phyloP scores from a whole-genome alignment of 129 eudicot genomes.

The Flaveria trinervia region DNA sequence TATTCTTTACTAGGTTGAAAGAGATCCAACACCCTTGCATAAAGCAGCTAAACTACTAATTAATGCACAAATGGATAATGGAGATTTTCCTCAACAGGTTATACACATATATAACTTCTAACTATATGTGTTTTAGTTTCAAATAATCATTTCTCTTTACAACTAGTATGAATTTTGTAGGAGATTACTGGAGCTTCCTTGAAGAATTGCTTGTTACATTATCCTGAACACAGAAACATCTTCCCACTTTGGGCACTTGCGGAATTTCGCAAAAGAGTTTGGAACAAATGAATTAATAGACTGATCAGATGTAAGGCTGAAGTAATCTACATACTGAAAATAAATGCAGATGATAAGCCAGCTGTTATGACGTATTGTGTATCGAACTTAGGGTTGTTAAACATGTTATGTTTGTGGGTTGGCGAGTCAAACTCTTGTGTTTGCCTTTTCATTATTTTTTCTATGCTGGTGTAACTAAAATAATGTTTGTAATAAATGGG shows the following conservation, averaged over 20 bases:
- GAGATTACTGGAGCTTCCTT: conserved; percentile 46
- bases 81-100: conserved; percentile 51
- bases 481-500: not conserved
- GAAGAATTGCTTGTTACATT: conserved; percentile 49
- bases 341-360: not conserved
- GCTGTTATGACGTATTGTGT: no score
- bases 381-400: not conserved
- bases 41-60: conserved; percentile 45
- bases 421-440: not conserved
- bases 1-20: conserved; percentile 26
- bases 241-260: conserved; percentile 53
- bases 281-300: conserved; percentile 32
- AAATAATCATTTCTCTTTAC: not conserved
- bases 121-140: not conserved
- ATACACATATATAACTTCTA: not conserved
- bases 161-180: conserved; percentile 21
- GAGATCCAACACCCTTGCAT: conserved; percentile 44
- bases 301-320: not conserved
- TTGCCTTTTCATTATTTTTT: not conserved
- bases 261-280: conserved; percentile 45
- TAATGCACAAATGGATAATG: conserved; percentile 43
- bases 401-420: not conserved
- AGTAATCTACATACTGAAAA: conserved; percentile 6
- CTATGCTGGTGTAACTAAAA: conserved; percentile 15
- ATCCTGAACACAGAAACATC: conserved; percentile 37